Conservation (phyloP, 2,329 filamentous ascomycete species). For the Mycogone perniciosa region DNA sequence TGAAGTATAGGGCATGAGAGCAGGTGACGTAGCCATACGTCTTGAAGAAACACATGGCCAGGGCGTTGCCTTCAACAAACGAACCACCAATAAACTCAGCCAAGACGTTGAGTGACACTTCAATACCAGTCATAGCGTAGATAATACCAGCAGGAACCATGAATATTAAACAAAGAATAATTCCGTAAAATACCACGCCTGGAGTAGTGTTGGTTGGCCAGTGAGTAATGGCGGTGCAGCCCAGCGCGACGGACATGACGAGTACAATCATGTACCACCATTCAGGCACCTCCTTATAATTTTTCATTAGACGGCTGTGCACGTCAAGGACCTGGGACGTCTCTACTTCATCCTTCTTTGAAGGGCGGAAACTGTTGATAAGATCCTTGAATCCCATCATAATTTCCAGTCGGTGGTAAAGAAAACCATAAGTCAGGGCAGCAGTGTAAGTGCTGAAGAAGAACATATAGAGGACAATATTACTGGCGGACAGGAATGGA, state of each 20-base stretch:
- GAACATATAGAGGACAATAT: constrained; percentile 32
- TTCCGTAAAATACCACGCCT: constrained; percentile 35
- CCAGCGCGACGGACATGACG: constrained; percentile 21
- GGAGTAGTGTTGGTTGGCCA: constrained; percentile 37
- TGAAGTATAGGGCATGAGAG: constrained; percentile 37
- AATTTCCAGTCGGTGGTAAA: constrained; percentile 7
- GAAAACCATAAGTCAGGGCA: constrained; percentile 7
- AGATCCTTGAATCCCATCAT: constrained; percentile 8
- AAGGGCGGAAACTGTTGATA: constrained; percentile 9
- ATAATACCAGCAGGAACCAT: constrained; percentile 38
- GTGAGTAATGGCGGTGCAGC: constrained; percentile 25
- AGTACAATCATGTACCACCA: constrained; percentile 42
- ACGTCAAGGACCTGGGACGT: constrained; percentile 23
- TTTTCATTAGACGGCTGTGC: constrained; percentile 34
- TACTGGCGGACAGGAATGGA: constrained; percentile 38
- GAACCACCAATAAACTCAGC: constrained; percentile 34
- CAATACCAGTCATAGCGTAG: constrained; percentile 39
- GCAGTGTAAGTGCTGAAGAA: constrained; percentile 7
- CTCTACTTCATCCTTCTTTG: constrained; percentile 2
- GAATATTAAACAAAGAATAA: constrained; percentile 34
- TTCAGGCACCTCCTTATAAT: constrained; percentile 38
- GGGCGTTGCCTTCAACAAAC: constrained; percentile 19
- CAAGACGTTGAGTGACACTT: constrained; percentile 35
- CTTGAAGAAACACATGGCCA: constrained; percentile 22
- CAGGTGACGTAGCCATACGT: constrained; percentile 32